Base-by-base conservation (phyloP, 2,329 filamentous ascomycete genomes). In the Epichloe bromicola region DNA sequence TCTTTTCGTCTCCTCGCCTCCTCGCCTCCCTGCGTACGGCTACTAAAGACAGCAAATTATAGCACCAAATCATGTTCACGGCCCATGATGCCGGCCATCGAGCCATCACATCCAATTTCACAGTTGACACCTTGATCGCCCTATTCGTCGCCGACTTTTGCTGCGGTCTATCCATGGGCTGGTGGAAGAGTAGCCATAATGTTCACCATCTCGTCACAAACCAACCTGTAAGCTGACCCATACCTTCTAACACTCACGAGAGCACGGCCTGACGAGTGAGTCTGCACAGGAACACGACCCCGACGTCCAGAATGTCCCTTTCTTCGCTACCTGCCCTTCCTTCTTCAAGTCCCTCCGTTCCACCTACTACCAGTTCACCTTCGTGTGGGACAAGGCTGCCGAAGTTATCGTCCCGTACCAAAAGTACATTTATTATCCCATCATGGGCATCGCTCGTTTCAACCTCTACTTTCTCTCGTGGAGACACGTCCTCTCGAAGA, bases 141-240 rank as follows among this genome's bases (percentile, higher is more conserved):
- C 73, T 81, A 53, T 80, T 83, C 57, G 70, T 84, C 37, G 80
- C 77, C 44, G 79, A 83, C 59, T 81, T 83, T 58, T 79, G 78
- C 67, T 82, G 80, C 55, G 80, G 80, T 37, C 69, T 85, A 17
- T 82, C 78, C 3, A 79, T 84, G 50, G 80, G 80, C 17, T 84
- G 80, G 80, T 84, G 80, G 80, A 84, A 85, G 68, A 76, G 76
- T 58, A 82, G 75, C 49, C 81, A 85, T 67, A 84, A 84, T 51
- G 78, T 85, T 3, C 81, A 85, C 62, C 81, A 85, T 57, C 72
- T 85, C 3, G 68, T 84, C 51, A 83, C 81, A 42, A 85, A 85
- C 68, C 71, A 75, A 57, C 78, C 79, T 2, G 70, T 74, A 53
- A 20, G 52, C 42, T 26, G 8, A 33, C 30, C 30, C 30, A 30